phyloP scores from a whole-genome alignment of 768 basidiomycete genomes.

The Auriscalpium orientale region DNA sequence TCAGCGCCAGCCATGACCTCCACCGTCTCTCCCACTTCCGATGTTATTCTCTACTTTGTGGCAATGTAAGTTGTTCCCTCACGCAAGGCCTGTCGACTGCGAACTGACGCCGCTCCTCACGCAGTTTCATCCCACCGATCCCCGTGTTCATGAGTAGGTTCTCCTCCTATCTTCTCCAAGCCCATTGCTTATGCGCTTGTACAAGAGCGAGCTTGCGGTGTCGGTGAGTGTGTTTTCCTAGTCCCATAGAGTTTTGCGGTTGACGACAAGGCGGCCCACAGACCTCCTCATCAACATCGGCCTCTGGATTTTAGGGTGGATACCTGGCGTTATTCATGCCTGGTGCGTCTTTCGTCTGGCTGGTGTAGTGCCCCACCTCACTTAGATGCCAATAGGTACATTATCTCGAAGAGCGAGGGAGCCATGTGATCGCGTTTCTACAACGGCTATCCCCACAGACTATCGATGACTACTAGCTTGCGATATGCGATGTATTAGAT shows the following conservation, averaged over 20 bases:
- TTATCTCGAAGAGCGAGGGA: conserved; percentile 24
- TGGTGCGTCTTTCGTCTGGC: conserved; percentile 21
- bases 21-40: conserved; percentile 16
- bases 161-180: neutral
- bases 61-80: conserved; percentile 20
- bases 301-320: conserved; percentile 37
- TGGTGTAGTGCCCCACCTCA: neutral
- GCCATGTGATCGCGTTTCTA: conserved; percentile 16
- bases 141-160: conserved; percentile 27
- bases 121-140: conserved; percentile 26
- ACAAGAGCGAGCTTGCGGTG: conserved; percentile 20
- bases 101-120: neutral
- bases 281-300: conserved; percentile 33
- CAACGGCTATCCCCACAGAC: too few relatives aligned
- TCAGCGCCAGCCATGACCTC: conserved; percentile 3
- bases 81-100: neutral
- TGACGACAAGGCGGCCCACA: conserved; percentile 6
- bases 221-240: conserved; percentile 12
- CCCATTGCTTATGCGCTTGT: neutral
- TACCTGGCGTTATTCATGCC: conserved; percentile 37
- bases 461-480: too few relatives aligned
- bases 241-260: neutral
- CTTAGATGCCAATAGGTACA: conserved; percentile 19
- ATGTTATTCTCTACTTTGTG: conserved; percentile 24
- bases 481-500: too few relatives aligned